Evolutionary conservation across 1,139 yeast species (phyloP).

Genomic region (Debaryomycetaceae sp.): DNA sequence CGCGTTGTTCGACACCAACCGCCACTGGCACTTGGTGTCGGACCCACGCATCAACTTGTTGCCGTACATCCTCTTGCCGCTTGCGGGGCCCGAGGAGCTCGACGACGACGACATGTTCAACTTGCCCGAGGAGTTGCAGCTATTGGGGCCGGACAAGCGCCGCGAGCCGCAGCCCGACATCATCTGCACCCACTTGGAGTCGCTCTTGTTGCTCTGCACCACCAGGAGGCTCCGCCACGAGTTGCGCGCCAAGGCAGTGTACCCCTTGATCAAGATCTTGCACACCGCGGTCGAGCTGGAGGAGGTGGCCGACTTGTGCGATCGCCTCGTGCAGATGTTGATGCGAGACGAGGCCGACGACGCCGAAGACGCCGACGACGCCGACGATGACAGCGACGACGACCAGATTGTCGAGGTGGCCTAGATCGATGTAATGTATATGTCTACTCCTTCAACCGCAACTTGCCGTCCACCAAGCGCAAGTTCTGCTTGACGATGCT

Average conservation of each 20-base stretch:
- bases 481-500: conserved; percentile 65
- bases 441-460: conserved; percentile 50
- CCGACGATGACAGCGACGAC: conserved; percentile 27
- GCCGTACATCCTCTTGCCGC: conserved; percentile 78
- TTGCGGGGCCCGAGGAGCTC: conserved; percentile 78
- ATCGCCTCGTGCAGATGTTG: conserved; percentile 75
- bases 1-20: conserved; percentile 72
- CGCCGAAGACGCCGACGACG: conserved; percentile 19
- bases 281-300: conserved; percentile 68
- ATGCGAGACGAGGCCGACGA: conserved; percentile 81
- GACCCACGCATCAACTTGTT: conserved; percentile 68
- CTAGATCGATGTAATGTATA: conserved; percentile 14
- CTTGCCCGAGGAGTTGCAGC: conserved; percentile 84
- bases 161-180: conserved; percentile 72
- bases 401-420: conserved; percentile 52
- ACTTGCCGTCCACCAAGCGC: conserved; percentile 59
- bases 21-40: conserved; percentile 56
- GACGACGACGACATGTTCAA: conserved; percentile 81
- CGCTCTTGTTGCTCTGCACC: conserved; percentile 71
- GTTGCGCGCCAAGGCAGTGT: conserved; percentile 73
- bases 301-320: conserved; percentile 63
- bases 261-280: conserved; percentile 78
- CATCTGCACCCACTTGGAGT: conserved; percentile 69
- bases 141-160: conserved; percentile 68
- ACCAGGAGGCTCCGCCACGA: conserved; percentile 68